phyloP scores from a whole-genome alignment of 164 flowering plant species.

The Dillenia suffruticosa region DNA sequence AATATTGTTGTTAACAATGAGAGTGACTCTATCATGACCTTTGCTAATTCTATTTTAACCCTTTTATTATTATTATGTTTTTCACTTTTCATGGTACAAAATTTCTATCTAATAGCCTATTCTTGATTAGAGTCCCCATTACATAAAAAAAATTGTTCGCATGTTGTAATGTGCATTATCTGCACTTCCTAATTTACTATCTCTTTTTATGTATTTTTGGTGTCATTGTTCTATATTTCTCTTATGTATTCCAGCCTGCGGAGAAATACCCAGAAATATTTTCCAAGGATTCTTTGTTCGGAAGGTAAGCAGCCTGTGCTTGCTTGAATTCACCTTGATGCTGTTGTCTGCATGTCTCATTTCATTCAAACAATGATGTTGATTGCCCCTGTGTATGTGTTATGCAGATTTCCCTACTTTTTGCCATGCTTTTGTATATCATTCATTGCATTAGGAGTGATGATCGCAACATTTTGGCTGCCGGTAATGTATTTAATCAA shows the following conservation, averaged over 20 bases:
- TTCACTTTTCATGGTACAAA: too few relatives aligned
- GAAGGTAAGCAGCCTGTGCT: constrained; percentile 27
- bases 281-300: constrained; percentile 43
- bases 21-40: too few relatives aligned
- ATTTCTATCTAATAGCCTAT: too few relatives aligned
- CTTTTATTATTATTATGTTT: too few relatives aligned
- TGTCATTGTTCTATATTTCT: too few relatives aligned
- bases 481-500: constrained; percentile 36
- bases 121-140: too few relatives aligned
- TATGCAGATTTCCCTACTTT: constrained; percentile 62
- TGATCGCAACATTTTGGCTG: constrained; percentile 33
- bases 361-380: not conserved
- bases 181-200: not conserved
- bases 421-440: constrained; percentile 61
- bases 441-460: constrained; percentile 29
- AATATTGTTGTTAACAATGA: too few relatives aligned
- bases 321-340: not conserved
- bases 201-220: too few relatives aligned
- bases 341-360: not conserved
- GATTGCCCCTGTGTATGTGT: not conserved
- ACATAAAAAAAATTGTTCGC: too few relatives aligned
- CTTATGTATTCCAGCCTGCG: constrained; percentile 39
- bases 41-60: too few relatives aligned
- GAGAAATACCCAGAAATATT: constrained; percentile 53
- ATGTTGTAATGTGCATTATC: not conserved